phyloP scores from a whole-genome alignment of 139 green algal genomes.

The Chlorella ohadii region DNA sequence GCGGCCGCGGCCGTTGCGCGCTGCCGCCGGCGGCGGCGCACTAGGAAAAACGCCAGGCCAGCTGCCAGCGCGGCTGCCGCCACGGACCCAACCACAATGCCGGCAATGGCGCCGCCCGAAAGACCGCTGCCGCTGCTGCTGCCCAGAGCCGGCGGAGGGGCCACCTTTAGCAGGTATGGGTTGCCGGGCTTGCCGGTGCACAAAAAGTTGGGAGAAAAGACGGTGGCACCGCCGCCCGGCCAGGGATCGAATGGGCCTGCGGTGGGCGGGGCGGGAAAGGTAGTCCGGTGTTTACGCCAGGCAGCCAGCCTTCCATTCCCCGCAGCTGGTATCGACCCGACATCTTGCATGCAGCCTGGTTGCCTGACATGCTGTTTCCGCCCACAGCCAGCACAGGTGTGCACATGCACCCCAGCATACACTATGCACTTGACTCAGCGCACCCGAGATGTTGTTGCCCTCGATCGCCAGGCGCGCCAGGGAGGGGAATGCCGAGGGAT shows the following conservation, averaged over 20 bases:
- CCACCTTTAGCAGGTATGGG: neutral
- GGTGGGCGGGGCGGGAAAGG: neutral
- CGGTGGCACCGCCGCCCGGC: neutral
- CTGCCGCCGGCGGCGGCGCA: neutral
- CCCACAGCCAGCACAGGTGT: too few species aligned
- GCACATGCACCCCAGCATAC: too few species aligned
- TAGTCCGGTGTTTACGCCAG: too few species aligned
- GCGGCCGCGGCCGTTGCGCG: neutral
- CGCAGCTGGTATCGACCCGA: too few species aligned
- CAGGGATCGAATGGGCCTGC: slow-evolving; percentile 15
- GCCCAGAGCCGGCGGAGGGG: neutral
- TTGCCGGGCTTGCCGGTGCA: neutral
- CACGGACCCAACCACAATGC: neutral
- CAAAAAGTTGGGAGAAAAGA: neutral
- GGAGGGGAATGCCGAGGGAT: neutral
- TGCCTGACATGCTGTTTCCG: too few species aligned
- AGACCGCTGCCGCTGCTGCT: slow-evolving; percentile 2
- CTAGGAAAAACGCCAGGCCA: neutral
- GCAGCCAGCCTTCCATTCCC: too few species aligned
- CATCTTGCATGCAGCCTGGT: too few species aligned
- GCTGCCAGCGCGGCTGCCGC: neutral
- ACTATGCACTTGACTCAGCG: too few species aligned
- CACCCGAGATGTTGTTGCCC: slow-evolving; percentile 22
- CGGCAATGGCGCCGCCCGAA: slow-evolving; percentile 5
- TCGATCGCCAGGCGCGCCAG: slow-evolving; percentile 8